Evolutionary conservation across 208 protist genomes (phyloP), one percentile per base, ranked within the genome.

Genomic region (Lotmaria passim): DNA sequence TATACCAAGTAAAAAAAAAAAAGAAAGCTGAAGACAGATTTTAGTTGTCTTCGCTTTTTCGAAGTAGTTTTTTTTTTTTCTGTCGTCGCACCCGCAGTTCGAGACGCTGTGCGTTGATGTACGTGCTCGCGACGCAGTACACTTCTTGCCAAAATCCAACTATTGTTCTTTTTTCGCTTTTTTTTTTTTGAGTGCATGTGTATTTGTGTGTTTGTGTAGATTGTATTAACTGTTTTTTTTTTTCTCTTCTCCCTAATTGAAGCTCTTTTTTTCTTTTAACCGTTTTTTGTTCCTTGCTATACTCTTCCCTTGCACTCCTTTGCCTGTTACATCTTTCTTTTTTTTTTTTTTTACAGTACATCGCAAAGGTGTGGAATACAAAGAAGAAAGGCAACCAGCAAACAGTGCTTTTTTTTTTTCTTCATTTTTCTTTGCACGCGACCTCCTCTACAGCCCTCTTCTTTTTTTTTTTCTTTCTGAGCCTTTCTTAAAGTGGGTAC

Each of bases 261-360:
- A n/a, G n/a, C 5, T 48, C 1, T 33, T 36, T 51, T 47, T 43
- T 68, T 57, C 15, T 55, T 24, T 28, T 23, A 30, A 17, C 41
- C 28, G 61, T 8, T 46, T 57, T 56, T 50, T 67, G 31, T 12
- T 39, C n/a, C n/a, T n/a, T n/a, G n/a, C n/a, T n/a, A n/a, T 46
- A 15, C 36, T 41, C 36, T 41, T 17, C n/a, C n/a, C 41, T 17
- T 5, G 41, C 41, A 46, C 41, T n/a, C 10, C 7, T 19, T 5
- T 19, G 15, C 41, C 15, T 15, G 5, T 6, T 5, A 17, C 6
- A 5, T 4, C 41, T 15, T 10, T 46, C 11, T 46, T 46, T 46
- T 10, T n/a, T n/a, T n/a, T n/a, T n/a, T n/a, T n/a, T n/a, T n/a
- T n/a, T n/a, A n/a, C n/a, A n/a, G n/a, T n/a, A n/a, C n/a, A n/a